phyloP scores from a whole-genome alignment of 192 early-diverging fungal genomes.

The Rhizoclosmatium sp. region DNA sequence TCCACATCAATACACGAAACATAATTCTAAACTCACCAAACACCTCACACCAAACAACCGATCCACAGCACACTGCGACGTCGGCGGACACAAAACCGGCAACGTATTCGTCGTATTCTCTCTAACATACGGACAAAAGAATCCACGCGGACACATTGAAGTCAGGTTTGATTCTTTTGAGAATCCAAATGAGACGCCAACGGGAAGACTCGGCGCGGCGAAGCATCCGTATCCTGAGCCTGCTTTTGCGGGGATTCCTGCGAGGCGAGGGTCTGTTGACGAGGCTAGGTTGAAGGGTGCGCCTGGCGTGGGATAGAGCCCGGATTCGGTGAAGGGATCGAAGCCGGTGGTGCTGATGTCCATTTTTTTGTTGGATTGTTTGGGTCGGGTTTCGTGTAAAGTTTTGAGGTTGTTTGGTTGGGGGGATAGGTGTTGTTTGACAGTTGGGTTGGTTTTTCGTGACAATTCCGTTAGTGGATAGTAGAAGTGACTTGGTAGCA shows the following conservation, averaged over 20 bases:
- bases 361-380: neutral
- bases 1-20: neutral
- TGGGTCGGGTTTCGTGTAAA: neutral
- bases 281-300: neutral
- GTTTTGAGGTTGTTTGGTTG: too few species aligned
- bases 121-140: slow-evolving; percentile 43
- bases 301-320: neutral
- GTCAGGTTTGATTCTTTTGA: neutral
- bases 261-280: neutral
- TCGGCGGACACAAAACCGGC: slow-evolving; percentile 45
- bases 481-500: too few species aligned
- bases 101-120: slow-evolving; percentile 20
- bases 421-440: too few species aligned
- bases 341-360: neutral
- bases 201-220: neutral
- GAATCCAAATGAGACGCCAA: slow-evolving; percentile 22
- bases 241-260: neutral
- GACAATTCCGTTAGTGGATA: too few species aligned
- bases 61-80: slow-evolving; percentile 30
- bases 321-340: neutral
- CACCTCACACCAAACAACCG: slow-evolving; percentile 35
- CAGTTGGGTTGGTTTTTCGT: too few species aligned
- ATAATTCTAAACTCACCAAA: neutral
- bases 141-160: slow-evolving; percentile 36
- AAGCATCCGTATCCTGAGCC: slow-evolving; percentile 36